These are phyloP conservation scores for Maudiozyma pseudohumilis DNA, from an alignment of 805 yeast genomes.

Conservation along the genomic window DNA sequence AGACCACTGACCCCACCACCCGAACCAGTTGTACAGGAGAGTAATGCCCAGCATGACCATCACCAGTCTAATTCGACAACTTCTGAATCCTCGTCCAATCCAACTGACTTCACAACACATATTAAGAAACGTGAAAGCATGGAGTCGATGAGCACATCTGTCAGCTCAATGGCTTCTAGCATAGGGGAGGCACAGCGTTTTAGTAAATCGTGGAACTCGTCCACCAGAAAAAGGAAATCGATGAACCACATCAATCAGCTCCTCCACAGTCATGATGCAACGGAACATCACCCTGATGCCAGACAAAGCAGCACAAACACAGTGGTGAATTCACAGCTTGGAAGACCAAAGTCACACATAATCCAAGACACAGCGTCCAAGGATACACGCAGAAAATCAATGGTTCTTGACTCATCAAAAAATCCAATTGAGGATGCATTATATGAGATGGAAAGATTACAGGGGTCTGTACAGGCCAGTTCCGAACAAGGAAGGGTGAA, in stretches of 20 bases:
- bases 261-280: no score
- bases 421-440: conserved; percentile 27
- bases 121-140: conserved; percentile 20
- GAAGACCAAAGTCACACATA: background rate
- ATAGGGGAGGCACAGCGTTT: conserved; percentile 28
- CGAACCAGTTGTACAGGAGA: background rate
- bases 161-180: conserved; percentile 26
- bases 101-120: conserved; percentile 27
- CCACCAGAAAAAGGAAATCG: conserved; percentile 25
- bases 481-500: conserved; percentile 19
- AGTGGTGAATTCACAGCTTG: conserved; percentile 2
- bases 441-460: conserved; percentile 24
- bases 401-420: conserved; percentile 18
- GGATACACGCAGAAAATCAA: conserved; percentile 18
- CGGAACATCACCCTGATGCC: background rate
- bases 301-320: conserved; percentile 16
- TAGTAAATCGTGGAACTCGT: conserved; percentile 30
- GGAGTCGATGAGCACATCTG: conserved; percentile 28
- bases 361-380: background rate
- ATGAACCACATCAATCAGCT: conserved; percentile 15
- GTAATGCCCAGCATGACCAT: background rate
- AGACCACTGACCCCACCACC: conserved; percentile 4
- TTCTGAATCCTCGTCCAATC: conserved; percentile 23
- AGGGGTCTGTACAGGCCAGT: conserved; percentile 14
- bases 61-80: conserved; percentile 10